These are phyloP conservation scores for Ophiostoma tasmaniense DNA, from an alignment of 2,329 filamentous ascomycete species.

Conservation along the genomic window DNA sequence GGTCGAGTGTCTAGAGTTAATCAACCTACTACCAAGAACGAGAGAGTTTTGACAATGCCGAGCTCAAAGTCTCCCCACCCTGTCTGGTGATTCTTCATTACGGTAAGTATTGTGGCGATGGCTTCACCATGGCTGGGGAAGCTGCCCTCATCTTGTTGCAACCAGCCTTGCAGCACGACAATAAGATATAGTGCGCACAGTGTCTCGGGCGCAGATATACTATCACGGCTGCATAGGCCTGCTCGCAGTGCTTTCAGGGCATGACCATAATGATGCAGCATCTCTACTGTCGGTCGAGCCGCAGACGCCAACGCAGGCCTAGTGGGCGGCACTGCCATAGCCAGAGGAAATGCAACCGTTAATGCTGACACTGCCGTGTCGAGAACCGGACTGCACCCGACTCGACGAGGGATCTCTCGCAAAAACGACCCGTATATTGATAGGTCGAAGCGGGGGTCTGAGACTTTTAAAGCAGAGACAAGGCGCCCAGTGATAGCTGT, in stretches of 20 bases:
- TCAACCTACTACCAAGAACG: slow-evolving; percentile 14
- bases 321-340: neutral
- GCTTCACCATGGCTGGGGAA: slow-evolving; percentile 17
- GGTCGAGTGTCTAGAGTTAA: neutral
- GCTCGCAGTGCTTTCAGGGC: slow-evolving; percentile 14
- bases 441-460: slow-evolving; percentile 19
- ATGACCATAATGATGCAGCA: slow-evolving; percentile 15
- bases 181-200: slow-evolving; percentile 18
- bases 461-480: slow-evolving; percentile 14
- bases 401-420: slow-evolving; percentile 15
- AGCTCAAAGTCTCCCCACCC: slow-evolving; percentile 10
- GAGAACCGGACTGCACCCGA: slow-evolving; percentile 15
- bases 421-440: slow-evolving; percentile 18
- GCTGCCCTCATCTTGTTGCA: slow-evolving; percentile 8
- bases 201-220: slow-evolving; percentile 8
- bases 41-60: slow-evolving; percentile 11
- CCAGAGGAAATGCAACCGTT: slow-evolving; percentile 6
- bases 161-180: slow-evolving; percentile 18
- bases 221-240: neutral
- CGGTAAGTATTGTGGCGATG: slow-evolving; percentile 12
- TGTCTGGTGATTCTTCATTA: neutral
- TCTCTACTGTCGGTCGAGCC: slow-evolving; percentile 11
- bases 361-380: slow-evolving; percentile 16
- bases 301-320: neutral
- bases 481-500: slow-evolving; percentile 7